Base-by-base conservation (phyloP, 306 rosid species). In the Erythrophleum fordii region DNA sequence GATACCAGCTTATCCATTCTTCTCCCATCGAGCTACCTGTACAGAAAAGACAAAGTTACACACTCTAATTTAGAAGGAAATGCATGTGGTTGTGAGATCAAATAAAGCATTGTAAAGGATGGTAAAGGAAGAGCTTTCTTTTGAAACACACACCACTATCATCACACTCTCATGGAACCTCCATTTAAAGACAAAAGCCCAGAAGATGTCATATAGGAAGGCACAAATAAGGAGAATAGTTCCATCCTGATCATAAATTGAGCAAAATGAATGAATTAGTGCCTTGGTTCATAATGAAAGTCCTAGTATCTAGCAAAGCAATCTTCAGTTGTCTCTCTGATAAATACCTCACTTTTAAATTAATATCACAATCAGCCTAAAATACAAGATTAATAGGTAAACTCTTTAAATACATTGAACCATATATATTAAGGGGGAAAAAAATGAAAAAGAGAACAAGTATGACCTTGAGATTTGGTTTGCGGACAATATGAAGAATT, bases 401-500 rank as follows among this genome's bases (percentile, higher is more conserved):
- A 26, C 44, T 12, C 60, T 74, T 26, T 23, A 14, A 39, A 23
- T 5, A 23, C 22, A 13, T 41, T 3, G 11, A 29, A 58, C 39
- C 29, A 73, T 69, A 48, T 76, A 72, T 39, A 35, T 34, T 29
- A n/a, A n/a, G 13, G 69, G 0, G 2, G 45, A 66, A 39, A 39
- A 37, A 17, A n/a, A n/a, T 0, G n/a, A n/a, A 14, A 16, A 31
- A 26, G 17, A 51, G 22, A 20, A 29, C 53, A 16, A 75, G 78
- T 39, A 70, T 90, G 82, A 96, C 99, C 99, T 96, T 96, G 83
- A 96, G 99, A 92, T 96, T 96, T 3, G 99, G 99, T 78, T 93
- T 87, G 31, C 90, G 97, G 25, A 96, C 98, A 85, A 96, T 91
- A 87, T 96, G 99, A 89, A 96, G 98, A 87, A 96, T 98, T 58